Evolutionary conservation across 257 asterid species (phyloP).

Genomic region (Fraxinus cuspidata): DNA sequence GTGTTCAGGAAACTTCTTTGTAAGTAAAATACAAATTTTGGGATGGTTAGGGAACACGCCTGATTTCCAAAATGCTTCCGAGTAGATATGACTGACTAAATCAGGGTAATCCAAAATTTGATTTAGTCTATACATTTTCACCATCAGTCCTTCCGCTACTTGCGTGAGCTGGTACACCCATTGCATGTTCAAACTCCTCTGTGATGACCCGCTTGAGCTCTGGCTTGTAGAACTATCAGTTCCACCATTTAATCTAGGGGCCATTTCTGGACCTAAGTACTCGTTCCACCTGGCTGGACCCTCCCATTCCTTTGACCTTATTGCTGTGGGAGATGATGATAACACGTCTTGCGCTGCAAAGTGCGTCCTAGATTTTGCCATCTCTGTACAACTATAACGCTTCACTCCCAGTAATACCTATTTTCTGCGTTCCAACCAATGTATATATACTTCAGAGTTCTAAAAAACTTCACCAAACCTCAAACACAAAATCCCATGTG

Average conservation of each 20-base stretch:
- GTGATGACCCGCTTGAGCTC: constrained; percentile 51
- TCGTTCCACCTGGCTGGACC: constrained; percentile 95
- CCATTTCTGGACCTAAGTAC: constrained; percentile 78
- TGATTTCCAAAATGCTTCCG: constrained; percentile 93
- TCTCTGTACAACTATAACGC: constrained; percentile 33
- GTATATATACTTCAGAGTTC: constrained; percentile 5
- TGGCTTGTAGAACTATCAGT: constrained; percentile 49
- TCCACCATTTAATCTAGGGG: constrained; percentile 55
- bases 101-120: constrained; percentile 98
- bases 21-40: constrained; percentile 77
- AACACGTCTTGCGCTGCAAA: constrained; percentile 66
- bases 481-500: constrained; percentile 20
- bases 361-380: constrained; percentile 75
- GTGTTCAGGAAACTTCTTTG: constrained; percentile 96
- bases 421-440: constrained; percentile 37
- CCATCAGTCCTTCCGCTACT: constrained; percentile 97
- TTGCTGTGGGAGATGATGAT: constrained; percentile 59
- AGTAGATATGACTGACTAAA: constrained; percentile 67
- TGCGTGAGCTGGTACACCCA: constrained; percentile 95
- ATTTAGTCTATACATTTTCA: constrained; percentile 89
- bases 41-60: constrained; percentile 96
- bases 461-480: neutral
- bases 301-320: constrained; percentile 81
- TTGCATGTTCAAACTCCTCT: constrained; percentile 93
- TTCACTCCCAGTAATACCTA: constrained; percentile 24